Evolutionary conservation across 2,329 filamentous ascomycete genomes (phyloP).

Genomic region (Apiospora rasikravindrae): DNA sequence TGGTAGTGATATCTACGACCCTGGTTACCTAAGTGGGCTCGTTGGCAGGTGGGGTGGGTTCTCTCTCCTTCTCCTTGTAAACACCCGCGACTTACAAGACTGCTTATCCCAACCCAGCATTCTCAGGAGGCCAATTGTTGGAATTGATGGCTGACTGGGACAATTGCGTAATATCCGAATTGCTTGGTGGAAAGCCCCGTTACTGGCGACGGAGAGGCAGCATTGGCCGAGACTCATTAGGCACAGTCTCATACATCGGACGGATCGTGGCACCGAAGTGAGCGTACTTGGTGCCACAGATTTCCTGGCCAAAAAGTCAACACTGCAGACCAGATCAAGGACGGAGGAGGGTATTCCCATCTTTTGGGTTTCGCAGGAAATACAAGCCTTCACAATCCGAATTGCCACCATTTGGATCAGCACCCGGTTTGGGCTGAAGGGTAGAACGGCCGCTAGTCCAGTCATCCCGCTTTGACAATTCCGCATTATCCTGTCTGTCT

Average conservation of each 20-base stretch:
- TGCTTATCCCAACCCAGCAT: background rate
- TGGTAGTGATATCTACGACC: background rate
- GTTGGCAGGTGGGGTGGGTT: background rate
- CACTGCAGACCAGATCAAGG: background rate
- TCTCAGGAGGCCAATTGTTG: background rate
- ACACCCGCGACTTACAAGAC: background rate
- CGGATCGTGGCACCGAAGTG: background rate
- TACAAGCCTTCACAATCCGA: background rate
- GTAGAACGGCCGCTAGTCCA: background rate
- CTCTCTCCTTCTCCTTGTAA: background rate
- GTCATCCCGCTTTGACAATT: background rate
- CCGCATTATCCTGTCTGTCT: background rate
- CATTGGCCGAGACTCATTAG: background rate
- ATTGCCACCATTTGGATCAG: background rate
- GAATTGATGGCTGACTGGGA: background rate
- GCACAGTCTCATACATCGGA: background rate
- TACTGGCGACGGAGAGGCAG: background rate
- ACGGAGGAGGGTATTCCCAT: background rate
- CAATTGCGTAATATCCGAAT: background rate
- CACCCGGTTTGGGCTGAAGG: background rate
- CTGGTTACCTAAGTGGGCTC: conserved; percentile 7
- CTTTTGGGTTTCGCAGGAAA: background rate
- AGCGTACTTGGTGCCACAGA: background rate
- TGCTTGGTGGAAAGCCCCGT: background rate
- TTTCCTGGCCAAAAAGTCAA: background rate